phyloP scores from a whole-genome alignment of 352 stramenopile species.

The Pelagophyceae sp. region DNA sequence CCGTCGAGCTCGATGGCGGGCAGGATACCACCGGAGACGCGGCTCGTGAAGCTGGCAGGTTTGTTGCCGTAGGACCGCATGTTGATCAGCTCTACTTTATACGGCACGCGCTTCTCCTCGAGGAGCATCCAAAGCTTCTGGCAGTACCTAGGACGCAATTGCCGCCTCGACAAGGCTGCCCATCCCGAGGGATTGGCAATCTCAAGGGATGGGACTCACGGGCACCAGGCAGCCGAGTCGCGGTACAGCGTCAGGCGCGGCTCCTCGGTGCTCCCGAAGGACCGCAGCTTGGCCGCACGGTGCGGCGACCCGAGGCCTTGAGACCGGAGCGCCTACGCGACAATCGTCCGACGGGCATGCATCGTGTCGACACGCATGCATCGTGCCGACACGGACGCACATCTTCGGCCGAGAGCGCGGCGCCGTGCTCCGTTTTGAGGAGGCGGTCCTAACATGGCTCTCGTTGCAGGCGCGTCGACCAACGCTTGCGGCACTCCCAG shows the following conservation, averaged over 20 bases:
- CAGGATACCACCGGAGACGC: conserved; percentile 62
- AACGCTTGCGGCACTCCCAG: too few species aligned
- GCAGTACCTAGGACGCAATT: too few species aligned
- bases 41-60: conserved; percentile 51
- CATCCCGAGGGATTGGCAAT: neutral
- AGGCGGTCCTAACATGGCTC: too few species aligned
- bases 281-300: conserved; percentile 58
- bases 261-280: conserved; percentile 48
- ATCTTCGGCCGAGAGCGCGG: too few species aligned
- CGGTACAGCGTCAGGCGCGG: conserved; percentile 56
- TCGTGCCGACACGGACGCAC: too few species aligned
- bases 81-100: conserved; percentile 65
- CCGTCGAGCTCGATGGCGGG: conserved; percentile 59
- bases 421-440: too few species aligned
- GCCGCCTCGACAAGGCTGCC: neutral
- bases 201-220: too few species aligned
- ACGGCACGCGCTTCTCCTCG: conserved; percentile 67
- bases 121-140: conserved; percentile 54
- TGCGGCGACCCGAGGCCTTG: conserved; percentile 43
- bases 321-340: too few species aligned
- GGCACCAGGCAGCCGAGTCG: conserved; percentile 35
- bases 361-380: too few species aligned
- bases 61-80: conserved; percentile 74
- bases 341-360: too few species aligned
- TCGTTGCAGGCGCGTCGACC: too few species aligned